phyloP scores from a whole-genome alignment of 768 basidiomycete species.

The Suillus spraguei region DNA sequence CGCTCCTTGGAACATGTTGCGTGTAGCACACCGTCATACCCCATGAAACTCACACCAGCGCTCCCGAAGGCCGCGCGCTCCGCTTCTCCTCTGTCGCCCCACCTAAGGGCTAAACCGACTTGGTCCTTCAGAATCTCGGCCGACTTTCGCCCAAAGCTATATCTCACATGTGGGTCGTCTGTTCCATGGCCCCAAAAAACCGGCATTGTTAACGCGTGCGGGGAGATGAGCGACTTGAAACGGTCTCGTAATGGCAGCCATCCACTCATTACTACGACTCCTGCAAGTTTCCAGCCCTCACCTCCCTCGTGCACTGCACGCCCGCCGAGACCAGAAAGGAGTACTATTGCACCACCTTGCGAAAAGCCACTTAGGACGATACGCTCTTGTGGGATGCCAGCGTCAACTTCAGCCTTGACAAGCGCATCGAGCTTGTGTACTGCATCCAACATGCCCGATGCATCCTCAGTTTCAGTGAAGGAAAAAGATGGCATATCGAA shows the following conservation, averaged over 20 bases:
- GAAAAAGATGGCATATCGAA: slow-evolving; percentile 77
- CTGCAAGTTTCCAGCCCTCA: slow-evolving; percentile 64
- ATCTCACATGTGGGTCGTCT: slow-evolving; percentile 72
- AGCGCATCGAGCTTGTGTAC: slow-evolving; percentile 63
- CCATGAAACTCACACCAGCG: slow-evolving; percentile 64
- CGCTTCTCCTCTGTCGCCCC: slow-evolving; percentile 6
- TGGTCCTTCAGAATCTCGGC: slow-evolving; percentile 55
- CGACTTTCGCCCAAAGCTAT: slow-evolving; percentile 54
- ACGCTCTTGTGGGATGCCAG: slow-evolving; percentile 65
- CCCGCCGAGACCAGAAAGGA: slow-evolving; percentile 64
- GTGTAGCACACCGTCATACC: slow-evolving; percentile 72
- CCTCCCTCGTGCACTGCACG: slow-evolving; percentile 31
- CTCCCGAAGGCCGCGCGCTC: slow-evolving; percentile 7
- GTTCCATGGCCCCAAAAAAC: slow-evolving; percentile 90
- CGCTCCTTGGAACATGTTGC: slow-evolving; percentile 66
- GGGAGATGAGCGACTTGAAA: slow-evolving; percentile 63
- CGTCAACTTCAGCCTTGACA: slow-evolving; percentile 73
- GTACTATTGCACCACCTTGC: slow-evolving; percentile 79
- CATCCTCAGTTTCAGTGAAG: slow-evolving; percentile 65
- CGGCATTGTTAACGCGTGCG: slow-evolving; percentile 62
- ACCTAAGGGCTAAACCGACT: slow-evolving; percentile 44
- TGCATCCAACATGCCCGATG: slow-evolving; percentile 59
- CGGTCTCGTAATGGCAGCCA: slow-evolving; percentile 74
- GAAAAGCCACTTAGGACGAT: slow-evolving; percentile 90
- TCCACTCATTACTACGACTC: slow-evolving; percentile 72